Conservation (phyloP, 2,329 filamentous ascomycete species). For the Pyrenochaeta sp. region DNA sequence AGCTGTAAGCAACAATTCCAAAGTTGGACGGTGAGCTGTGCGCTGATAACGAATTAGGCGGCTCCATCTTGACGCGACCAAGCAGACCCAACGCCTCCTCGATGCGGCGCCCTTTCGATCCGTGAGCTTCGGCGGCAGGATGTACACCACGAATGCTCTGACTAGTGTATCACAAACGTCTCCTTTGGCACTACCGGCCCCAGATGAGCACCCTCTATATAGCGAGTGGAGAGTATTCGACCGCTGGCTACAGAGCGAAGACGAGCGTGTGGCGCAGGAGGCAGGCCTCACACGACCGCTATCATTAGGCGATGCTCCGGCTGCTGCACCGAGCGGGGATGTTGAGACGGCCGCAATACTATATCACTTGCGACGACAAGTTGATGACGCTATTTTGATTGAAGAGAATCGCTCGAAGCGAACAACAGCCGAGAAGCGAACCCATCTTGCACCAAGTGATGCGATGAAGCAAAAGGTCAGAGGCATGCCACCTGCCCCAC, state of each 20-base stretch:
- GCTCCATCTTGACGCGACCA: conserved; percentile 39
- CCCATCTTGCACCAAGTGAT: conserved; percentile 40
- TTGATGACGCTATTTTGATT: conserved; percentile 42
- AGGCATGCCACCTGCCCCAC: conserved; percentile 34
- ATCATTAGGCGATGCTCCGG: conserved; percentile 32
- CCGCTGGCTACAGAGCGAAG: conserved; percentile 37
- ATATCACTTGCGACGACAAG: conserved; percentile 36
- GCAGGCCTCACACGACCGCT: conserved; percentile 22
- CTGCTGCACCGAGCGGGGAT: conserved; percentile 25
- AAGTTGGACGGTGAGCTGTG: background rate
- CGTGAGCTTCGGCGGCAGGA: conserved; percentile 35
- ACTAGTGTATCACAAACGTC: conserved; percentile 20
- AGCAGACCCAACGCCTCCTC: conserved; percentile 28
- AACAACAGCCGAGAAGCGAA: conserved; percentile 29
- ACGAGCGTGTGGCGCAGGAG: conserved; percentile 35
- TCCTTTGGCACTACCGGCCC: conserved; percentile 30
- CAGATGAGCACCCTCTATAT: conserved; percentile 41
- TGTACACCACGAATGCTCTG: conserved; percentile 34
- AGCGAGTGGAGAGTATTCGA: conserved; percentile 43
- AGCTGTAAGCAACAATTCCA: conserved; percentile 27
- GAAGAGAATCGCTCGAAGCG: conserved; percentile 44
- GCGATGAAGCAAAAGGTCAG: conserved; percentile 36
- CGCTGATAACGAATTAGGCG: conserved; percentile 29
- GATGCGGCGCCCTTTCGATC: conserved; percentile 32
- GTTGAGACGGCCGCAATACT: conserved; percentile 36